These are phyloP conservation scores for Stentor coeruleus DNA, from an alignment of 73 alveolate species.

Conservation along the genomic window DNA sequence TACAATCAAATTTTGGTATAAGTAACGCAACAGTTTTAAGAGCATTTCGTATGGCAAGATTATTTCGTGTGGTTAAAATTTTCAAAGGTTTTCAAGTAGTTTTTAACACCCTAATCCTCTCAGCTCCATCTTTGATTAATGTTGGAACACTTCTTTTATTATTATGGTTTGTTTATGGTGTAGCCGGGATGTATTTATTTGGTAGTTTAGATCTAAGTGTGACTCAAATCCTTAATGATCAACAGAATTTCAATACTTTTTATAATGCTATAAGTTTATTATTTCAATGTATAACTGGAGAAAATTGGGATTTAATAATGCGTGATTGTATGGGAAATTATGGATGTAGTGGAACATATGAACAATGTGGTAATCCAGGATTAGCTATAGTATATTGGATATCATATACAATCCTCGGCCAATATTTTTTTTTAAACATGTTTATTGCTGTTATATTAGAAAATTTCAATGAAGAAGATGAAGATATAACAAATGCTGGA, in stretches of 20 bases:
- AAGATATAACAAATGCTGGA: constrained; percentile 37
- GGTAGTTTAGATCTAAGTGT: constrained; percentile 24
- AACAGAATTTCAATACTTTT: constrained; percentile 48
- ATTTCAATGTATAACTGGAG: constrained; percentile 50
- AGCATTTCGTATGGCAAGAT: constrained; percentile 33
- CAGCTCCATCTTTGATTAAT: constrained; percentile 27
- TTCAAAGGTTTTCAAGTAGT: neutral
- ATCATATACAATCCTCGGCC: constrained; percentile 38
- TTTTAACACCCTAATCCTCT: neutral
- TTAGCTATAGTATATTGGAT: constrained; percentile 33
- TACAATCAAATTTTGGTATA: neutral
- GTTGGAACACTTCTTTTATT: constrained; percentile 38
- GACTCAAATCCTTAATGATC: constrained; percentile 9
- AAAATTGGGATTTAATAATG: constrained; percentile 47
- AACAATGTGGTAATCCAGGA: constrained; percentile 38
- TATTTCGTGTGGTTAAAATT: constrained; percentile 36
- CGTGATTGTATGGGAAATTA: constrained; percentile 42
- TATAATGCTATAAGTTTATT: constrained; percentile 36
- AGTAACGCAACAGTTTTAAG: constrained; percentile 38
- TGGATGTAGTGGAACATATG: constrained; percentile 19
- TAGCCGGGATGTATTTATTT: constrained; percentile 57
- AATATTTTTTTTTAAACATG: constrained; percentile 48
- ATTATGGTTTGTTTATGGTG: constrained; percentile 42
- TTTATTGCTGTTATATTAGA: constrained; percentile 62
- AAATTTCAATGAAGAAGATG: constrained; percentile 42